phyloP scores from a whole-genome alignment of 768 basidiomycete species.

The Podaxis sp. region DNA sequence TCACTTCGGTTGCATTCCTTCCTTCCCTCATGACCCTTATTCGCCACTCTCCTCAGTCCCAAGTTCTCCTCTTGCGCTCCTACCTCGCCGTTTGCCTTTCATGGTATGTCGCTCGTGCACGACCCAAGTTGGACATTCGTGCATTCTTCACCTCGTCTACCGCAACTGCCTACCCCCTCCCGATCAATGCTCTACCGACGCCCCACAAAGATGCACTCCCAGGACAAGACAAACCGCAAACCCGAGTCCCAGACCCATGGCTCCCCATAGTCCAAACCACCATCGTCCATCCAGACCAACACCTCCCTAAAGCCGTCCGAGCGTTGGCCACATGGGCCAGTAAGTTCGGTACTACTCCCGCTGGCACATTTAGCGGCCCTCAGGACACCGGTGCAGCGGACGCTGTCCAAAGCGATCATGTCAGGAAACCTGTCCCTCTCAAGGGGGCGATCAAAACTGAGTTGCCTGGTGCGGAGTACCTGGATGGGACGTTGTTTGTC shows the following conservation, averaged over 20 bases:
- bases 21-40: slow-evolving; percentile 44
- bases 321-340: slow-evolving; percentile 29
- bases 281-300: slow-evolving; percentile 58
- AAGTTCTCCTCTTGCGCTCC: slow-evolving; percentile 51
- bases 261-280: slow-evolving; percentile 50
- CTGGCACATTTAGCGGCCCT: slow-evolving; percentile 38
- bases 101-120: slow-evolving; percentile 59
- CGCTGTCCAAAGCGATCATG: too few species aligned
- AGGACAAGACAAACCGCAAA: slow-evolving; percentile 30
- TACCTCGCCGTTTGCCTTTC: slow-evolving; percentile 53
- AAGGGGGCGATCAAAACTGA: slow-evolving; percentile 6
- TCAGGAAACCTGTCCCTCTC: too few species aligned
- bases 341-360: slow-evolving; percentile 20
- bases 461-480: slow-evolving; percentile 46
- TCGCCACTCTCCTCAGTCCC: slow-evolving; percentile 32
- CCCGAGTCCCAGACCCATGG: slow-evolving; percentile 55
- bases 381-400: not conserved
- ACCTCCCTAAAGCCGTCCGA: slow-evolving; percentile 36
- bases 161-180: slow-evolving; percentile 21
- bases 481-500: slow-evolving; percentile 66
- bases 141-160: slow-evolving; percentile 39
- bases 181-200: slow-evolving; percentile 18
- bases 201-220: slow-evolving; percentile 25
- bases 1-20: slow-evolving; percentile 66
- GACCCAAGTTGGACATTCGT: slow-evolving; percentile 45